Conservation (phyloP, 2,329 filamentous ascomycete species). For the Neopestalotiopsis clavispora region DNA sequence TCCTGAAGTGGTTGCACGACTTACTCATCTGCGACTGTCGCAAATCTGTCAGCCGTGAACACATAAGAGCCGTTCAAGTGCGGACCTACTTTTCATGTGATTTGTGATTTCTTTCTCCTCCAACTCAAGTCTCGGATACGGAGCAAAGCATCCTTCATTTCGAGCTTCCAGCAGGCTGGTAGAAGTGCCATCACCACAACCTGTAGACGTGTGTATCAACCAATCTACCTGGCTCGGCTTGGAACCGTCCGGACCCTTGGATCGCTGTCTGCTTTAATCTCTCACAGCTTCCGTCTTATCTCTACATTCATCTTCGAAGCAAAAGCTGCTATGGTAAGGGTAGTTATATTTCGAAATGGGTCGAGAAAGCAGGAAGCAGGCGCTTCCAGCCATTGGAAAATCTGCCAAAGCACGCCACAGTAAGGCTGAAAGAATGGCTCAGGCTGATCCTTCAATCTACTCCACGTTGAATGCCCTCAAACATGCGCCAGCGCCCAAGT, state of each 20-base stretch:
- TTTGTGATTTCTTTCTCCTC: slow-evolving; percentile 17
- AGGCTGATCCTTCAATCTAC: slow-evolving; percentile 33
- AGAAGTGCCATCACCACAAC: slow-evolving; percentile 14
- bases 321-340: slow-evolving; percentile 37
- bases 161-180: slow-evolving; percentile 12
- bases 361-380: slow-evolving; percentile 37
- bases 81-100: slow-evolving; percentile 1
- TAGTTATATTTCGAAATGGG: slow-evolving; percentile 35
- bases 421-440: slow-evolving; percentile 33
- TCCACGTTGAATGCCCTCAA: slow-evolving; percentile 36
- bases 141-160: slow-evolving; percentile 14
- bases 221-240: slow-evolving; percentile 16
- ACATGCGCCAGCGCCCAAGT: slow-evolving; percentile 41
- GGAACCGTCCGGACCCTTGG: background rate
- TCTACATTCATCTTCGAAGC: slow-evolving; percentile 21
- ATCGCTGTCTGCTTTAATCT: slow-evolving; percentile 6
- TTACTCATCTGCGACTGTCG: background rate
- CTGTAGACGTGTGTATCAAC: slow-evolving; percentile 13
- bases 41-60: background rate
- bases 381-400: slow-evolving; percentile 31
- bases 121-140: slow-evolving; percentile 13
- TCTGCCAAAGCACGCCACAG: slow-evolving; percentile 31
- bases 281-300: slow-evolving; percentile 19
- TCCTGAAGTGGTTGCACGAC: background rate
- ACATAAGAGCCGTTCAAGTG: slow-evolving; percentile 1